Evolutionary conservation across 371 early-diverging fungal genomes (phyloP).

Genomic region (Circinella minor): DNA sequence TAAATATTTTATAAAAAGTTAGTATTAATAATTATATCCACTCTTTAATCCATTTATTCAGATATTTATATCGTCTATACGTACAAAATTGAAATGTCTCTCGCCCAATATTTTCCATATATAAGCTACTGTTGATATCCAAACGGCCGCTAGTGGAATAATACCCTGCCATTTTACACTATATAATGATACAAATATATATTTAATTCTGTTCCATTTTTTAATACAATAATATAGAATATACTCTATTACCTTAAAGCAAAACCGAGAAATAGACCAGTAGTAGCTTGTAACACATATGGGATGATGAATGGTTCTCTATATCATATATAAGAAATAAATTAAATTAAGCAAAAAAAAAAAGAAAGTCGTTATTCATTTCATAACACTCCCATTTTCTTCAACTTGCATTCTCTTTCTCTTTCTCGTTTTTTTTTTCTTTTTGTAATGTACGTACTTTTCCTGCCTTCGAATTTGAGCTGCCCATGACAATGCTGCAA

Average conservation of each 20-base stretch:
- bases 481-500: constrained; percentile 20
- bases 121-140: constrained; percentile 73
- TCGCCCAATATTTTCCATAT: constrained; percentile 85
- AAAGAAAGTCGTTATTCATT: neutral
- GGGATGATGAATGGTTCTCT: constrained; percentile 11
- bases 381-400: neutral
- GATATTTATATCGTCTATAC: neutral
- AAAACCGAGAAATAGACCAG: constrained; percentile 17
- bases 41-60: too few relatives aligned
- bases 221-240: too few relatives aligned
- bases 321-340: neutral
- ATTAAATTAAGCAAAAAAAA: too few relatives aligned
- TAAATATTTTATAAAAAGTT: neutral
- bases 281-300: neutral
- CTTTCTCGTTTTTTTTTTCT: too few relatives aligned
- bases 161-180: constrained; percentile 43
- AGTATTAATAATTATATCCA: neutral
- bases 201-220: too few relatives aligned
- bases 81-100: constrained; percentile 46
- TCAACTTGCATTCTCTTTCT: neutral
- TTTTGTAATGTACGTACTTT: constrained; percentile 17
- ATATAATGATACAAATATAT: neutral
- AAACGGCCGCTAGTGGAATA: constrained; percentile 22
- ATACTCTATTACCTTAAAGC: constrained; percentile 17
- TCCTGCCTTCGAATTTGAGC: constrained; percentile 18